These are phyloP conservation scores for Malus domestica DNA, from an alignment of 306 rosid genomes.

Conservation along the genomic window DNA sequence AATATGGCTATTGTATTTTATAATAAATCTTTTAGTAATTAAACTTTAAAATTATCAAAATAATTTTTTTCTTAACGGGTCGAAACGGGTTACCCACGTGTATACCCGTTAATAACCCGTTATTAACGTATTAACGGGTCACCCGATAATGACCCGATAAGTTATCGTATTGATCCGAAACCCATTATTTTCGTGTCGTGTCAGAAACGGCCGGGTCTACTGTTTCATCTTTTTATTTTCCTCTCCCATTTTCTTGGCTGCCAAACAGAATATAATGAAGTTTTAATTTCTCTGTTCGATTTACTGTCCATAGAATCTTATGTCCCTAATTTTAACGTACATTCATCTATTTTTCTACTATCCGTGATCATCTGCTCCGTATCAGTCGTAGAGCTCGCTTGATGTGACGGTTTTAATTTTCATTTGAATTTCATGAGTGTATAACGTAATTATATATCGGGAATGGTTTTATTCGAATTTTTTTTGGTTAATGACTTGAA, in stretches of 20 bases:
- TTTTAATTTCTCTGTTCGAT: not conserved
- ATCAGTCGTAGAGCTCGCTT: not conserved
- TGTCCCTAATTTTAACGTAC: not conserved
- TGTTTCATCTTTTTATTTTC: not conserved
- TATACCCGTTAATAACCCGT: no score
- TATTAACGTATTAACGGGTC: no score
- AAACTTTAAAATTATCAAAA: no score
- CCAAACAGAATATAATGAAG: not conserved
- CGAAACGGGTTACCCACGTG: no score
- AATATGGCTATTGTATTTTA: no score
- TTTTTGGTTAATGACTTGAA: not conserved
- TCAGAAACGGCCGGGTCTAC: no score
- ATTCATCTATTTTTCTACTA: not conserved
- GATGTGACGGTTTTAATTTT: not conserved
- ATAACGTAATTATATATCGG: not conserved
- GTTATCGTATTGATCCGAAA: no score
- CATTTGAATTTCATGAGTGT: not conserved
- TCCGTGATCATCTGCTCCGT: not conserved
- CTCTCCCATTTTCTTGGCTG: not conserved
- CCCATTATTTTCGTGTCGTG: no score
- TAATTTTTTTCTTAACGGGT: no score
- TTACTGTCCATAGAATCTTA: not conserved
- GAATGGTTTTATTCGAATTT: not conserved
- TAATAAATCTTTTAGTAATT: no score
- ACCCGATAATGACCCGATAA: no score